Percentiles rank a stretch among this genome's conserved stretches.
Conservation (phyloP, 192 early-diverging fungal genomes). For the Kappamyces sp. region DNA sequence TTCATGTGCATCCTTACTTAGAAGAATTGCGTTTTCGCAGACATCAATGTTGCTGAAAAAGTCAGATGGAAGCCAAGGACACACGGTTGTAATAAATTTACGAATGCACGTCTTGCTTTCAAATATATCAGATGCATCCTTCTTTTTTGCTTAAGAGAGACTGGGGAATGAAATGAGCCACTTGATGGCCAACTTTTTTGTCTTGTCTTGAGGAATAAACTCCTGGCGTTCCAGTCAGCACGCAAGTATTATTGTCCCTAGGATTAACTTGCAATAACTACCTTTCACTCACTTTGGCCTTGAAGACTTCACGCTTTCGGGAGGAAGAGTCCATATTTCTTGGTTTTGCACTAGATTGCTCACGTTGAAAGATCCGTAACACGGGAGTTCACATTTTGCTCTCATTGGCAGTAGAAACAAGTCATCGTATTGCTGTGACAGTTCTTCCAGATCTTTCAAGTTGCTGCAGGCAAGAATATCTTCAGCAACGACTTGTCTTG, state of each 20-base stretch:
- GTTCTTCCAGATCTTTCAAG: slow-evolving; percentile 12
- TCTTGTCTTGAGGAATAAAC: background rate
- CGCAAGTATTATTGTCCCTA: slow-evolving; percentile 2
- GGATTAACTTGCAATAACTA: no score
- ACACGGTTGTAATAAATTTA: background rate
- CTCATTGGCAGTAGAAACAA: slow-evolving; percentile 13
- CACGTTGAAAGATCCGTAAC: no score
- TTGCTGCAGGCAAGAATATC: slow-evolving; percentile 1
- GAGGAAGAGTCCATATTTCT: background rate
- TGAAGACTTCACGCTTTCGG: background rate
- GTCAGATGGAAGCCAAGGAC: slow-evolving; percentile 5
- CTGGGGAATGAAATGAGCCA: slow-evolving; percentile 5
- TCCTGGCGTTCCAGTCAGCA: background rate
- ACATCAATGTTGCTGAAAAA: slow-evolving; percentile 2
- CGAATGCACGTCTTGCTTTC: background rate
- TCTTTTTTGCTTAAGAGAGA: background rate
- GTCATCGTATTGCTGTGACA: background rate
- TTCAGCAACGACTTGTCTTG: background rate
- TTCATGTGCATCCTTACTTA: background rate
- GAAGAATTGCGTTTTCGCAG: slow-evolving; percentile 9
- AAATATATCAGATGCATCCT: background rate
- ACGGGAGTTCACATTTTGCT: background rate
- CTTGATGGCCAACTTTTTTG: background rate
- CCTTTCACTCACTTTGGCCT: background rate
- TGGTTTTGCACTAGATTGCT: no score